Evolutionary conservation across 2,329 filamentous ascomycete genomes (phyloP), one percentile per base, ranked within the genome.

Genomic region (Myriangium duriaei): DNA sequence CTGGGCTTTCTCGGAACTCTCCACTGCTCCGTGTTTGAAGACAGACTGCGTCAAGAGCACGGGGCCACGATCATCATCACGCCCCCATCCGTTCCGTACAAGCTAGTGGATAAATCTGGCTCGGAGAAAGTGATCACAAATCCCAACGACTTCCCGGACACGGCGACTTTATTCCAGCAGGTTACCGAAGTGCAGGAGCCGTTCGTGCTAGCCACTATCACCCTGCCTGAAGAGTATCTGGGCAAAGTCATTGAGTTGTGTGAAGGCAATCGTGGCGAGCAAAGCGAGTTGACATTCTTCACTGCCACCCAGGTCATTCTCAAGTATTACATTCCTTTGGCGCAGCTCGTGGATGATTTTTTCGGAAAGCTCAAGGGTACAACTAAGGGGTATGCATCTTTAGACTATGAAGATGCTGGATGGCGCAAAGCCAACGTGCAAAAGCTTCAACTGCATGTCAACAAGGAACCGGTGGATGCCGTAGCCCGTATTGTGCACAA

Each of bases 21-120:
- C 33, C 91, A 98, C 58, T 96, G 91, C 62, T 96, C 87, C n/a
- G 91, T 98, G 4, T 98, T 98, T 51, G 87, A 98, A 60, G 91
- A 98, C 59, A 81, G 91, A 1, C 64, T 98, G 37, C 77, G 85
- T 30, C 86, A 95, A 59, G 91, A 98, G 58, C 87, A 98, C 52
- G 91, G 88, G 4, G 81, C 83, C 2, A 91, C 78, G 52, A 86
- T 98, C 54, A 95, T 98, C 60, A 91, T 98, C 55, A 98, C 91
- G 0, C 88, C 93, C 26, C 91, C 91, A 0, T 88, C 84, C 0
- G 91, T 98, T 10, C 87, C 91, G 3, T 92, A 88, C 51, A 92
- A 87, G 57, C 72, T 96, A 5, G 59, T 83, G 7, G 91, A 79
- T 71, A 71, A 67, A 32, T 75, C 87, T 51, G 86, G 86, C n/a